These are phyloP conservation scores for Leucocoprinus leucothites DNA, from an alignment of 768 basidiomycete genomes.

Conservation along the genomic window DNA sequence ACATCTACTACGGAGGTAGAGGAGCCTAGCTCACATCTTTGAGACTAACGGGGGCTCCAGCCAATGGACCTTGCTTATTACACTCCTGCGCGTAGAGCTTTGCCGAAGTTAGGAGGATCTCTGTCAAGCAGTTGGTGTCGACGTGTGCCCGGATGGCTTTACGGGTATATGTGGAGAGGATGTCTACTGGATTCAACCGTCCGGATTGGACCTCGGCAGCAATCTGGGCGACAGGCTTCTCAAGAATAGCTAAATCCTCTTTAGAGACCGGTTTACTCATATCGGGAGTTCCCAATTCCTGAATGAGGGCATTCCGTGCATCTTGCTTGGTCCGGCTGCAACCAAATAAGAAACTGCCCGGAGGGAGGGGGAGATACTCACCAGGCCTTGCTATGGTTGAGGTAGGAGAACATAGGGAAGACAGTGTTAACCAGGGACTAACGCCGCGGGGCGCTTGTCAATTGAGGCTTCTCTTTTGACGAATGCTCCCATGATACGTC, in stretches of 20 bases:
- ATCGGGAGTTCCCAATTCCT: slow-evolving; percentile 21
- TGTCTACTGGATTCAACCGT: slow-evolving; percentile 26
- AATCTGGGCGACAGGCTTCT: slow-evolving; percentile 25
- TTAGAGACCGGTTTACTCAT: slow-evolving; percentile 24
- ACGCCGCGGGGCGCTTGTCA: not conserved
- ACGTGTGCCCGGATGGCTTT: slow-evolving; percentile 45
- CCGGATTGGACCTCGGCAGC: slow-evolving; percentile 29
- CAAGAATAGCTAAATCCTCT: slow-evolving; percentile 27
- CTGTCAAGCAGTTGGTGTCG: slow-evolving; percentile 60
- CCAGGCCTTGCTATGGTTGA: slow-evolving; percentile 34
- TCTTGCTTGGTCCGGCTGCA: slow-evolving; percentile 31
- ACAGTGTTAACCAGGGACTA: not conserved
- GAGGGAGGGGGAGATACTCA: slow-evolving; percentile 12
- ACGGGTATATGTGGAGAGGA: slow-evolving; percentile 45
- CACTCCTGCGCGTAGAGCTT: slow-evolving; percentile 31
- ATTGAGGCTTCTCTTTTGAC: not conserved
- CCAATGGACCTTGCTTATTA: slow-evolving; percentile 39
- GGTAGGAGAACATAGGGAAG: slow-evolving; percentile 28
- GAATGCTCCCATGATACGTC: not conserved
- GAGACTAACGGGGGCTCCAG: slow-evolving; percentile 58
- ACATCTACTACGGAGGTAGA: not conserved
- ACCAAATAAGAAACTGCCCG: not conserved
- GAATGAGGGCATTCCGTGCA: slow-evolving; percentile 30
- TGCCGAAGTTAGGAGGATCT: slow-evolving; percentile 48
- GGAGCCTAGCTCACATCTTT: slow-evolving; percentile 42